Evolutionary conservation across 108 stramenopile species (phyloP).

Genomic region (Seminavis robusta): DNA sequence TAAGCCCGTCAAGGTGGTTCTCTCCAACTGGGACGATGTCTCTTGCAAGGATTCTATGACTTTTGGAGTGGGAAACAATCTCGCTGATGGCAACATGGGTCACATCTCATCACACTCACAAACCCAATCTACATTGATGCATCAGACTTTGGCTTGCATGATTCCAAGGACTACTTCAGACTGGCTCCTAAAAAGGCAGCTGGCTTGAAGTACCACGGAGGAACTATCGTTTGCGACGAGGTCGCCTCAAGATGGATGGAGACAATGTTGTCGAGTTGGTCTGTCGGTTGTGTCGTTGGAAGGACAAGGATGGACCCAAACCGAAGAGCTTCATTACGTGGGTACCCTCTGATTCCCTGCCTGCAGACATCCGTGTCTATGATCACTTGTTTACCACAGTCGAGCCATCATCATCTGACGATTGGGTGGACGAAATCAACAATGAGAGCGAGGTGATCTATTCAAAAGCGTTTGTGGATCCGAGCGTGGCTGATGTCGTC

Average conservation of each 20-base stretch:
- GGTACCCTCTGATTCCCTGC: constrained; percentile 59
- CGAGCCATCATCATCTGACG: constrained; percentile 72
- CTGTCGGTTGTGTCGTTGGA: constrained; percentile 67
- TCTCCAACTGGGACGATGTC: constrained; percentile 66
- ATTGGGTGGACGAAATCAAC: constrained; percentile 91
- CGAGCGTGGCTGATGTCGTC: constrained; percentile 50
- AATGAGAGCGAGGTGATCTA: constrained; percentile 70
- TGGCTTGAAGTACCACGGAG: constrained; percentile 88
- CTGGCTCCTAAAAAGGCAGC: constrained; percentile 92
- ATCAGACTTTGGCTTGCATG: constrained; percentile 84
- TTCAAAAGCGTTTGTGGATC: constrained; percentile 65
- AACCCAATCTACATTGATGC: constrained; percentile 84
- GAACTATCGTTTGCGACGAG: constrained; percentile 70
- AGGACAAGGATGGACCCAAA: constrained; percentile 42
- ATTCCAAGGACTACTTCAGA: constrained; percentile 84
- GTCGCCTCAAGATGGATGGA: too few relatives aligned
- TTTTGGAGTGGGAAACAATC: constrained; percentile 78
- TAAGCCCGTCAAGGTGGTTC: constrained; percentile 79
- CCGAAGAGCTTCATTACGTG: constrained; percentile 76
- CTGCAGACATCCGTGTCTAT: constrained; percentile 86
- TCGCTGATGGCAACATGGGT: constrained; percentile 79
- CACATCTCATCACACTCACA: constrained; percentile 81
- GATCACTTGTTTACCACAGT: constrained; percentile 83
- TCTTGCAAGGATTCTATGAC: constrained; percentile 30
- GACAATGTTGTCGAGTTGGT: constrained; percentile 45